Base-by-base conservation (phyloP, 1,284 basidiomycete species). In the Tremellales sp. region DNA sequence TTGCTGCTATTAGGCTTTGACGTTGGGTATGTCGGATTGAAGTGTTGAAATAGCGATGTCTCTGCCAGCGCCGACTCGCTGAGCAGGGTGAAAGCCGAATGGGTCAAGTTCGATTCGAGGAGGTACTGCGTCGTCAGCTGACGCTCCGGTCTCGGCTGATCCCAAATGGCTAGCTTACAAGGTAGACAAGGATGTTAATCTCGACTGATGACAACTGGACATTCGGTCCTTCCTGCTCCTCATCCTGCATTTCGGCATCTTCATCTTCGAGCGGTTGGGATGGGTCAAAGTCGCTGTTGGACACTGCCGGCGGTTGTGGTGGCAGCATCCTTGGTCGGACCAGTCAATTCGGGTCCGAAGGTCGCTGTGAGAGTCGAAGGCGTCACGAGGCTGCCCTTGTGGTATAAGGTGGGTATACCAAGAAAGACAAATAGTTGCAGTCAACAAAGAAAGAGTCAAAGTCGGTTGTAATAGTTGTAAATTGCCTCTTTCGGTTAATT, bases 111-210 rank as follows among this genome's bases (percentile, higher is more conserved):
- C 13, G 68, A 70, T 46, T 73, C 72, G 43, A 69, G 58, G 19
- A 73, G 60, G 33, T 73, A 73, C 67, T 68, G 46, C 22, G 17
- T 12, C 31, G 45, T 15, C 8, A 15, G 11, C 19, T 39, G 36
- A 7, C 36, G 19, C 7, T 19, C 36, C 36, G 19, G 8, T 39
- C 13, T 27, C 8, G 15, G 10, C 17, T 12, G 26, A 11, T 45
- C 21, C 15, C 19, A 17, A 17, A 27, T n/a, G n/a, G n/a, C n/a
- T n/a, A n/a, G 17, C 69, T 42, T 40, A 70, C 68, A 3, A 68
- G 54, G 49, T 73, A 72, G 23, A 73, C 65, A 25, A 73, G 51
- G 24, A 69, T 67, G 52, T 73, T 73, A 40, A 73, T 65, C 56
- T 72, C 72, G 5, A 67, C 64, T 48, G 65, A 67, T 7, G 57